These are phyloP conservation scores for Cordia subcordata DNA, from an alignment of 257 asterid species.

Conservation along the genomic window DNA sequence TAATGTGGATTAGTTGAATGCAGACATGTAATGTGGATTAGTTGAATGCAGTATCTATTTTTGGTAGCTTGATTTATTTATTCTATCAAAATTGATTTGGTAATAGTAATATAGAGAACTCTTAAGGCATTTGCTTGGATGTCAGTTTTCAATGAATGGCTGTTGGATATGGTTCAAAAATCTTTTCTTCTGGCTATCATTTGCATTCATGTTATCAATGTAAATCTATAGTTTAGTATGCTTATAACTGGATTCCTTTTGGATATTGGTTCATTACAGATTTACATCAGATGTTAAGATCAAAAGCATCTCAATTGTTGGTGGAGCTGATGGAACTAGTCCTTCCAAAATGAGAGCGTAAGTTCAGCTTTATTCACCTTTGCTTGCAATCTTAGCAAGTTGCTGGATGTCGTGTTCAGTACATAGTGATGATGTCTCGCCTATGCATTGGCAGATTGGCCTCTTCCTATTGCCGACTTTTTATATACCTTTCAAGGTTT, in stretches of 20 bases:
- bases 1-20: too few relatives aligned
- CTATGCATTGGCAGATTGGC: too few relatives aligned
- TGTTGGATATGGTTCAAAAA: too few relatives aligned
- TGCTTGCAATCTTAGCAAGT: constrained; percentile 16
- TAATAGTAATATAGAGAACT: too few relatives aligned
- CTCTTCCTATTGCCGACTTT: not conserved
- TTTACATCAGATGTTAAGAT: constrained; percentile 94
- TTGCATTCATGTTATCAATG: not conserved
- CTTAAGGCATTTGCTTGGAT: too few relatives aligned
- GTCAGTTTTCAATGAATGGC: too few relatives aligned
- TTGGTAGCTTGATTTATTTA: too few relatives aligned
- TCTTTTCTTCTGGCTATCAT: too few relatives aligned
- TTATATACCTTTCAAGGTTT: not conserved
- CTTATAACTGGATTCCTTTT: not conserved
- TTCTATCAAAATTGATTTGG: too few relatives aligned
- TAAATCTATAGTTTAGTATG: not conserved
- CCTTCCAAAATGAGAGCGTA: constrained; percentile 96
- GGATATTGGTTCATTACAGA: constrained; percentile 29
- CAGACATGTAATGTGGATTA: too few relatives aligned
- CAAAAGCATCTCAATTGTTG: constrained; percentile 89
- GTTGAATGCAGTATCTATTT: too few relatives aligned
- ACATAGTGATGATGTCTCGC: too few relatives aligned
- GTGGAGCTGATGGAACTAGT: constrained; percentile 94
- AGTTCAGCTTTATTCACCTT: constrained; percentile 30
- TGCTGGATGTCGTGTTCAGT: not conserved